A percentile compares a stretch with the other conserved stretches of the same genome.
These are phyloP conservation scores for Elongisporangium anandrum DNA, from an alignment of 352 stramenopile species.

Conservation along the genomic window DNA sequence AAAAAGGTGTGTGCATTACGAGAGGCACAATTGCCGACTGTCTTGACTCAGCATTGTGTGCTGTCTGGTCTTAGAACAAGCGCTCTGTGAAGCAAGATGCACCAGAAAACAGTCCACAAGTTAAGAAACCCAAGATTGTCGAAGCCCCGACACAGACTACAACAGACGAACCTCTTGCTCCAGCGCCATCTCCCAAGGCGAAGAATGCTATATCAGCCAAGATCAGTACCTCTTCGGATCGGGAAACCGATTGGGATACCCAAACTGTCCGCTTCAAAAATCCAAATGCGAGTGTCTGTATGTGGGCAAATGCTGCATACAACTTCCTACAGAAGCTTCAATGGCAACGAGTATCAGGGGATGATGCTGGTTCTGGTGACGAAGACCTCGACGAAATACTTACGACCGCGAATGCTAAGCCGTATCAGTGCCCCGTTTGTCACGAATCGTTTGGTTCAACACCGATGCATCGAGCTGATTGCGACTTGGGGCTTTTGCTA, in stretches of 20 bases:
- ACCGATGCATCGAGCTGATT: constrained; percentile 44
- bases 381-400: constrained; percentile 33
- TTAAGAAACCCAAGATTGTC: constrained; percentile 44
- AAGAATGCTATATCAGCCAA: not conserved
- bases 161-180: not conserved
- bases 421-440: constrained; percentile 49
- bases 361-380: constrained; percentile 6
- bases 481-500: constrained; percentile 58
- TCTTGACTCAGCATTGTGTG: not conserved
- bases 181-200: not conserved
- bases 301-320: constrained; percentile 75
- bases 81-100: constrained; percentile 43
- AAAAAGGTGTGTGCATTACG: constrained; percentile 37
- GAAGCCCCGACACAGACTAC: not conserved
- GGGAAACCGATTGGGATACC: not conserved
- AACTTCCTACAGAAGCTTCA: constrained; percentile 67
- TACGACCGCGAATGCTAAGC: constrained; percentile 17
- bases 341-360: constrained; percentile 32
- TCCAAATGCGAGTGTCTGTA: constrained; percentile 41
- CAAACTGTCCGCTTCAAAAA: constrained; percentile 34
- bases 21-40: not conserved
- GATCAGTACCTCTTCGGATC: not conserved
- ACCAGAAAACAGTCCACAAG: constrained; percentile 18
- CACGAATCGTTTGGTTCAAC: constrained; percentile 33
- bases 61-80: constrained; percentile 46